Conservation (phyloP, 257 asterid genomes). For the Orobanche coerulescens region DNA sequence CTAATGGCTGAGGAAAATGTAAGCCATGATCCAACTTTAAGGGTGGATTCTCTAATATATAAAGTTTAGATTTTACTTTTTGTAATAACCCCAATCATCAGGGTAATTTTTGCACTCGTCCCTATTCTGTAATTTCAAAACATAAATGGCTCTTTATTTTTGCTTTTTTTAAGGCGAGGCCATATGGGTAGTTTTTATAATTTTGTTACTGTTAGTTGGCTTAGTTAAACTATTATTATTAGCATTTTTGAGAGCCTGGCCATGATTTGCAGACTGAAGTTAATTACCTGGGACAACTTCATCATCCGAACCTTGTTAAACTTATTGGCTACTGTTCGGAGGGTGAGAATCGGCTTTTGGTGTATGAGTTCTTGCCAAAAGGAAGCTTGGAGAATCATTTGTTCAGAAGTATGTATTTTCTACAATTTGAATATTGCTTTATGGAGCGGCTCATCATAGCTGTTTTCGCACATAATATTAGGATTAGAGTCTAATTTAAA, state of each 20-base stretch:
- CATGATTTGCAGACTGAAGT: conserved; percentile 19
- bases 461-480: neutral
- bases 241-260: neutral
- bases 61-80: too few species aligned
- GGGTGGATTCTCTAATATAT: too few species aligned
- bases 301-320: conserved; percentile 27
- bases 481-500: too few species aligned
- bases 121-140: too few species aligned
- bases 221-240: neutral
- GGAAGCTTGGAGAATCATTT: conserved; percentile 24
- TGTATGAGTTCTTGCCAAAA: conserved; percentile 25
- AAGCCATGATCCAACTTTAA: too few species aligned
- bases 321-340: conserved; percentile 24
- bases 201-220: neutral
- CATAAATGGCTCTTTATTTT: too few species aligned
- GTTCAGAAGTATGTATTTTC: conserved; percentile 18
- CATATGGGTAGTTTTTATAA: neutral
- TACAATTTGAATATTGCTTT: neutral
- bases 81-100: too few species aligned
- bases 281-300: conserved; percentile 14
- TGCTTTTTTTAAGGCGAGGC: neutral
- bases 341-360: conserved; percentile 17
- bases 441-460: neutral
- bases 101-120: too few species aligned
- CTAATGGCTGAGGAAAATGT: too few species aligned